A percentile compares a stretch with the other conserved stretches of the same genome.
These are phyloP conservation scores for Rhazya stricta DNA, from an alignment of 257 asterid species.

Conservation along the genomic window DNA sequence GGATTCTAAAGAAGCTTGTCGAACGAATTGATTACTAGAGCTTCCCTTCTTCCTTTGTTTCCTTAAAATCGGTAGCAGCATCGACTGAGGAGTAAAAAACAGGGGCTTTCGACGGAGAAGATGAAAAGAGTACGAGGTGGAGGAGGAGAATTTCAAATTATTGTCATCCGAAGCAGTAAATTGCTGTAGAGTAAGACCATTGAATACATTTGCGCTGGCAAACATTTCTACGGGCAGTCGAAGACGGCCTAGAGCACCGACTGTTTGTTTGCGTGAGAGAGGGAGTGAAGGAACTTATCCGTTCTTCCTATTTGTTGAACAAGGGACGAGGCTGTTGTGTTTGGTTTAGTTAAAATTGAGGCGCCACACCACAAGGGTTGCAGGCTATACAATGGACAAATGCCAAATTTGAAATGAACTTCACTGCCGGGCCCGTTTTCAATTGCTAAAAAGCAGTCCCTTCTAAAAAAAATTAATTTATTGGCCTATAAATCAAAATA, in stretches of 20 bases:
- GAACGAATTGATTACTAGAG: background rate
- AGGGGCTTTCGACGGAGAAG: conserved; percentile 1
- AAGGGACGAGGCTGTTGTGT: background rate
- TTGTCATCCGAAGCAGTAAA: background rate
- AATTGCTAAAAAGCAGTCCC: no score
- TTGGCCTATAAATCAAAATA: no score
- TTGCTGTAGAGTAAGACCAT: background rate
- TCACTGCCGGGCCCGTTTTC: no score
- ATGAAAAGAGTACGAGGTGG: background rate
- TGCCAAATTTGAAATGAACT: no score
- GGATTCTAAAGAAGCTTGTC: background rate
- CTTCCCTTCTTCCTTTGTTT: background rate
- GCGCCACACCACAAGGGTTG: background rate
- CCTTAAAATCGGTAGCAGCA: background rate
- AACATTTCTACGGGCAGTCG: background rate
- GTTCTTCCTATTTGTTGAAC: background rate
- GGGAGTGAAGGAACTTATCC: background rate
- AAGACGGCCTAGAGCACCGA: background rate
- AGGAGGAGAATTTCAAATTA: background rate
- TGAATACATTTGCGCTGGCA: background rate
- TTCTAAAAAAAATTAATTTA: no score
- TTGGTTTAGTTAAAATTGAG: background rate
- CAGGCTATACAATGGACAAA: background rate
- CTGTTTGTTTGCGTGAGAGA: background rate
- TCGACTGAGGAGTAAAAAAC: background rate